Percentiles rank a stretch among this genome's conserved stretches.
Conservation (phyloP, 805 yeast genomes). For the Myxozyma sirexii region DNA sequence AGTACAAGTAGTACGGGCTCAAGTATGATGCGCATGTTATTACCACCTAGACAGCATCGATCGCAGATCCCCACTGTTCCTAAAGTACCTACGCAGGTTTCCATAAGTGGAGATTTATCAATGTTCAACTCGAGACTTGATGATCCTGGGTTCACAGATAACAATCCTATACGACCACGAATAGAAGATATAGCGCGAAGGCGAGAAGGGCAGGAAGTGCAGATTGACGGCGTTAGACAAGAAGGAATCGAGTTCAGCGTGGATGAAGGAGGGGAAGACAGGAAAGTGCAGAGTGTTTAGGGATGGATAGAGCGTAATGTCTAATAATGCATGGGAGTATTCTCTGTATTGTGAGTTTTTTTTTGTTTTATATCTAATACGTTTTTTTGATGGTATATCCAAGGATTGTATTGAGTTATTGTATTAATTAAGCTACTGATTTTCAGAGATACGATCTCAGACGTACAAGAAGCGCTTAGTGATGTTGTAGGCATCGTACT, state of each 20-base stretch:
- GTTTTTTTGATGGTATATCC: neutral
- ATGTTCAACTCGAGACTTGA: neutral
- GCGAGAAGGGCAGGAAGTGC: neutral
- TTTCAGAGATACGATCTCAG: neutral
- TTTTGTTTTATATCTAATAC: neutral
- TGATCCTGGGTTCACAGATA: neutral
- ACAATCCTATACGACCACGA: neutral
- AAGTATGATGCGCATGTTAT: slow-evolving; percentile 16
- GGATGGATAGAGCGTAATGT: neutral
- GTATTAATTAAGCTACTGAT: too few relatives aligned
- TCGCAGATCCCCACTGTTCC: neutral
- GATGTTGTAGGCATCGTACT: slow-evolving; percentile 32
- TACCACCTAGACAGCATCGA: slow-evolving; percentile 1
- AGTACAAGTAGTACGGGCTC: slow-evolving; percentile 4
- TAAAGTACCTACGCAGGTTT: neutral
- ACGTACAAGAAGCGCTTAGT: slow-evolving; percentile 30
- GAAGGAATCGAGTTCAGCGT: neutral
- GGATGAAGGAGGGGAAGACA: neutral
- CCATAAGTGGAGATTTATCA: neutral
- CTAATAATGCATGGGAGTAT: neutral
- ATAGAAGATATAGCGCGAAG: neutral
- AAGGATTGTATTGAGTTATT: neutral
- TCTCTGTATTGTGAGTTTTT: neutral
- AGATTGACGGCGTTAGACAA: slow-evolving; percentile 1
- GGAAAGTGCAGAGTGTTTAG: slow-evolving; percentile 1